These are phyloP conservation scores for Microdochium trichocladiopsis DNA, from an alignment of 2,329 filamentous ascomycete species.

Conservation along the genomic window DNA sequence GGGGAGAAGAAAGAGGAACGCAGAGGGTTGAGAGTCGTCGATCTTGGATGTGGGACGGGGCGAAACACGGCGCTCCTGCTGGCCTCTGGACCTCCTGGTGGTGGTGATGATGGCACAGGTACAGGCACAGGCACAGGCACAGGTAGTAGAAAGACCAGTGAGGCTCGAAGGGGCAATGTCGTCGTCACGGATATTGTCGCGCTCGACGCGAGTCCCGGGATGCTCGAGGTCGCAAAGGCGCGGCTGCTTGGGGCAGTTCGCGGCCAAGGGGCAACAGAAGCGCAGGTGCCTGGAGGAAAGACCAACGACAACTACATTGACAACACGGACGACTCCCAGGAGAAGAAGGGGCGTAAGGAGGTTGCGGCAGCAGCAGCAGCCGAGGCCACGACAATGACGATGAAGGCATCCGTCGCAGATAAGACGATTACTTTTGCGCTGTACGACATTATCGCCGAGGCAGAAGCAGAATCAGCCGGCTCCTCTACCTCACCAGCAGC, in stretches of 20 bases:
- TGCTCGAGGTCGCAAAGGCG: constrained; percentile 45
- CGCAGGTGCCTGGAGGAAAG: no score
- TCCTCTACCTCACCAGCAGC: constrained; percentile 8
- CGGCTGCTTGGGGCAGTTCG: constrained; percentile 16
- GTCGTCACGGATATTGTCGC: constrained; percentile 29
- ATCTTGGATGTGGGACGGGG: constrained; percentile 60
- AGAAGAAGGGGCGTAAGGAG: no score
- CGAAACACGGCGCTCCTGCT: constrained; percentile 51
- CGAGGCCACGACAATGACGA: no score
- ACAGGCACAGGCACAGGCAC: no score
- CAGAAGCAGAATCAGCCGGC: no score
- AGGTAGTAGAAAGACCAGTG: no score
- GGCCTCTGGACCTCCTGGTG: constrained; percentile 19
- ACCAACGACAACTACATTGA: no score
- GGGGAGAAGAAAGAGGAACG: background rate
- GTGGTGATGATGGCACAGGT: no score
- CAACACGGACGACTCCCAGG: no score
- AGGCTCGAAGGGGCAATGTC: constrained; percentile 9
- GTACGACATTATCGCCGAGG: background rate
- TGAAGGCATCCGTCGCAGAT: constrained; percentile 8
- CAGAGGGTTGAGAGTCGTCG: constrained; percentile 37
- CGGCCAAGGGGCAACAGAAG: constrained; percentile 6
- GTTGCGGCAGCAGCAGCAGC: no score
- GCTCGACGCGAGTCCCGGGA: constrained; percentile 47
- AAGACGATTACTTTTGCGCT: no score